Evolutionary conservation across 176 grass and related monocot species (phyloP).

Genomic region (Musa troglodytarum): DNA sequence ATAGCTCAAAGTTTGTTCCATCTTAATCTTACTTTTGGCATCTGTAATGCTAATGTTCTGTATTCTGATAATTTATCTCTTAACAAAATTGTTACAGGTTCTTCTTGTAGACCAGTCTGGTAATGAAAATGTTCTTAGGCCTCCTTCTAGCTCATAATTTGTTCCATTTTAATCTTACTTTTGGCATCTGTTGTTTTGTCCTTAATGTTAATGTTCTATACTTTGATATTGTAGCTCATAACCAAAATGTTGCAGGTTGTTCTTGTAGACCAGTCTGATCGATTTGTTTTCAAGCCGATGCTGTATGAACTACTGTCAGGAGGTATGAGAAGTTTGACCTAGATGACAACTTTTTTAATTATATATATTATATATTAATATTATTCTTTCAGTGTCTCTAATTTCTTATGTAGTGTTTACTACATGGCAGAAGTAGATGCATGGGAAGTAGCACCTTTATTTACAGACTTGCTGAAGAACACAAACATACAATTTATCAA

Average conservation of each 20-base stretch:
- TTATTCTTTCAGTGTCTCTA: constrained; percentile 10
- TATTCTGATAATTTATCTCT: not conserved
- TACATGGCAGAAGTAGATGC: constrained; percentile 78
- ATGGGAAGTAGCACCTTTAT: constrained; percentile 89
- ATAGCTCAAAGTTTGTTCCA: not conserved
- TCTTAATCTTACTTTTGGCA: not conserved
- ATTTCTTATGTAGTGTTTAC: not conserved
- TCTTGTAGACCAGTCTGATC: constrained; percentile 89
- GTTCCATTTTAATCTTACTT: not conserved
- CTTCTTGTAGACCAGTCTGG: too few relatives aligned
- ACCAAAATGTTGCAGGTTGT: constrained; percentile 43
- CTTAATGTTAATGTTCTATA: constrained; percentile 7
- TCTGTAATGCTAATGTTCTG: not conserved
- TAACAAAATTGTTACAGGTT: too few relatives aligned
- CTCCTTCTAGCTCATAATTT: too few relatives aligned
- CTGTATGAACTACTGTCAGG: constrained; percentile 84
- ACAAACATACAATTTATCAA: constrained; percentile 77
- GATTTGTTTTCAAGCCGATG: constrained; percentile 98
- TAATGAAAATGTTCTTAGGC: too few relatives aligned
- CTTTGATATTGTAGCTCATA: not conserved
- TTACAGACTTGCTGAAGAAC: constrained; percentile 69
- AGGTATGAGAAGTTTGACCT: constrained; percentile 32
- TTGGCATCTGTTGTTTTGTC: not conserved
- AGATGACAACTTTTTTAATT: not conserved
- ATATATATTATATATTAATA: not conserved